phyloP scores from a whole-genome alignment of 2,329 filamentous ascomycete species.

The Talaromyces marneffei region DNA sequence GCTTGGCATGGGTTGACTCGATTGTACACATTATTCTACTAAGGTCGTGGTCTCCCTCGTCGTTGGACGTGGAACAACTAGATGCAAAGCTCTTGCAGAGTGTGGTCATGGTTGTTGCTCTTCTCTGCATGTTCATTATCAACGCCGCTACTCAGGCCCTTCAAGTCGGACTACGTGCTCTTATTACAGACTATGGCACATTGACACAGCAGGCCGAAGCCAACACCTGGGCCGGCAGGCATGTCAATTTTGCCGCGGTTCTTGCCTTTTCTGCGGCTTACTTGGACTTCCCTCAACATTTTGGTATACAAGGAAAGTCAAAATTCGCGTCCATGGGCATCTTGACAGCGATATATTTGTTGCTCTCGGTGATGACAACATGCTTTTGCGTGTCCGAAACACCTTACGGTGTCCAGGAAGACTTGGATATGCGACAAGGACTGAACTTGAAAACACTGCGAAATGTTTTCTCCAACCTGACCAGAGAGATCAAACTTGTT shows the following conservation, averaged over 20 bases:
- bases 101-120: neutral
- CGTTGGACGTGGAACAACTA: neutral
- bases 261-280: neutral
- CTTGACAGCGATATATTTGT: neutral
- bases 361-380: neutral
- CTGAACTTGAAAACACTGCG: neutral
- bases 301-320: neutral
- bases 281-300: neutral
- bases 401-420: neutral
- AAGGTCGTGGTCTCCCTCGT: neutral
- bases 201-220: neutral
- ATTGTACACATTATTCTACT: neutral
- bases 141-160: neutral
- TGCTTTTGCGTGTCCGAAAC: neutral
- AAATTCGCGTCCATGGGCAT: neutral
- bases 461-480: neutral
- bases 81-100: neutral
- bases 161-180: neutral
- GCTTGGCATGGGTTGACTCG: neutral
- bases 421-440: neutral
- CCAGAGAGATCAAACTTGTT: neutral
- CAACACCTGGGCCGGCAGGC: neutral
- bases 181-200: neutral
- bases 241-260: neutral
- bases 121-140: neutral